Evolutionary conservation across 129 eudicot genomes (phyloP), one percentile per base, ranked within the genome.

Genomic region (Solidago caesia): DNA sequence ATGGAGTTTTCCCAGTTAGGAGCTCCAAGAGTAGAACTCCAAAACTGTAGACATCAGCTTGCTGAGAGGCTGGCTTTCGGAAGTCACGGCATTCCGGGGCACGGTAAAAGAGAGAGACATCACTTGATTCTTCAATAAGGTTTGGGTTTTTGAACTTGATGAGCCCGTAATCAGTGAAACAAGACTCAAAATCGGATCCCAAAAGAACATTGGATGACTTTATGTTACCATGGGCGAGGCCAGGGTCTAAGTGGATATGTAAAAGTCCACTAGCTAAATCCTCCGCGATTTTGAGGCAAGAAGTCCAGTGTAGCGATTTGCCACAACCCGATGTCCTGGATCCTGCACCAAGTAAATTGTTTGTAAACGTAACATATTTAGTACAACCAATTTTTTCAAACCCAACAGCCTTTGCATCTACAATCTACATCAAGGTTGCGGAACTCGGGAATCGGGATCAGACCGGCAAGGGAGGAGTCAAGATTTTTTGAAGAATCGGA

Each of bases 241-340:
- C 92, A 0, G 86, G 89, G 78, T 81, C 84, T 64, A 89, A 94
- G 75, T 92, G 97, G 76, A 92, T 92, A 71, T 92, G 85, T n/a
- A 86, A 81, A 49, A 92, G 83, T 45, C 96, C 96, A 0, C 91
- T 84, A 9, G 96, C 98, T 29, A 92, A 70, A 80, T 92, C 98
- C 75, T 92, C 98, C 2, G 98, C 98, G 44, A 92, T 92, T 77
- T 92, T 89, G 0, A 92, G 98, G 75, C 96, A 89, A 5, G 96
- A 92, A 76, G 98, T 92, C 98, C 98, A 92, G 83, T 92, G 98
- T 45, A 92, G 92, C 27, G 98, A 96, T 78, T 92, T 92, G 46
- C 95, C 89, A 52, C 90, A 77, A 13, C 84, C 90, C 61, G 94
- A 82, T 57, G 94, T 80, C 84, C 90, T 89, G 44, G 96, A 75